phyloP scores from a whole-genome alignment of 148 eudicot species.

The Oxyria digyna region DNA sequence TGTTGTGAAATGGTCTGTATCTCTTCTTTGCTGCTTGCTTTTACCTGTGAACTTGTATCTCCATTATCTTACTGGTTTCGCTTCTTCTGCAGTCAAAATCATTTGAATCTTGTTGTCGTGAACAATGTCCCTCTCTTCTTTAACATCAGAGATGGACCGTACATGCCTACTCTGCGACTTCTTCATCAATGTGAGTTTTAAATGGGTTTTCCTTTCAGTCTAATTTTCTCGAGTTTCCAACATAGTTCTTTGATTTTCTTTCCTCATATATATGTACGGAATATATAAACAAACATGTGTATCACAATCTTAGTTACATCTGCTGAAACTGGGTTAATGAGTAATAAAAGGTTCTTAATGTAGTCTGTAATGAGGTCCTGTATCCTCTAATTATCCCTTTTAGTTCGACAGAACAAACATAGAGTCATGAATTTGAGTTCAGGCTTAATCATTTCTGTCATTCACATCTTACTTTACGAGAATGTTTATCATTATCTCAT shows the following conservation, averaged over 20 bases:
- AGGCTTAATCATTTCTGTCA: background rate
- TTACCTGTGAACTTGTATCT: background rate
- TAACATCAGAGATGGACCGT: slow-evolving; percentile 96
- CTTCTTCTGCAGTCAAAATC: slow-evolving; percentile 59
- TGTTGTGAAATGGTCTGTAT: slow-evolving; percentile 76
- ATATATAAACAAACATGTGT: no score
- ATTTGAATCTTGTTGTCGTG: slow-evolving; percentile 85
- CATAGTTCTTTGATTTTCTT: no score
- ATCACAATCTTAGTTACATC: background rate
- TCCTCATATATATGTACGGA: no score
- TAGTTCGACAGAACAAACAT: no score
- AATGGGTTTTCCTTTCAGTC: no score
- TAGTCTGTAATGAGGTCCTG: background rate
- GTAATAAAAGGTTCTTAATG: background rate
- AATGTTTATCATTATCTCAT: slow-evolving; percentile 2
- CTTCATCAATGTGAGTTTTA: slow-evolving; percentile 80
- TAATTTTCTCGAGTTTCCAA: no score
- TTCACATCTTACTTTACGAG: background rate
- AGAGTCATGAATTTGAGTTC: background rate
- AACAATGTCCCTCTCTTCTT: slow-evolving; percentile 88
- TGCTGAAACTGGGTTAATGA: background rate
- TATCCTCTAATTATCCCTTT: background rate
- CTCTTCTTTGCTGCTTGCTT: background rate
- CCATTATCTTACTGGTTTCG: background rate
- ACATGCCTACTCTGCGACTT: slow-evolving; percentile 95